phyloP scores from a whole-genome alignment of 352 stramenopile species.

The Pythium apleroticum region DNA sequence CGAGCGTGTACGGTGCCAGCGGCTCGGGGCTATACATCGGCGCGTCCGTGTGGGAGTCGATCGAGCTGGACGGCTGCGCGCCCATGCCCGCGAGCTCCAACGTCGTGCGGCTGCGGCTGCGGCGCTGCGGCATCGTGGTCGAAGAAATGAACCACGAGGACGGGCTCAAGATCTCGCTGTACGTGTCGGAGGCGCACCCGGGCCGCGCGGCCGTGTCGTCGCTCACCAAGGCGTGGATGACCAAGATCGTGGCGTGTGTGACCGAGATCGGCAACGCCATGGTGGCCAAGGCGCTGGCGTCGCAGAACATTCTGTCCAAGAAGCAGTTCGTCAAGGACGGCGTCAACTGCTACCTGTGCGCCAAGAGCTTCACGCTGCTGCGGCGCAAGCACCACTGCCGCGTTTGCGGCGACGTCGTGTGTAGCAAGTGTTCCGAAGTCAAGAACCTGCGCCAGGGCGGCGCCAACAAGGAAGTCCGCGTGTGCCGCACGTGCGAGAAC shows the following conservation, averaged over 20 bases:
- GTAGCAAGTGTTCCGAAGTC: conserved; percentile 82
- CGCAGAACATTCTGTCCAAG: conserved; percentile 67
- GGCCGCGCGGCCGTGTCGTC: conserved; percentile 67
- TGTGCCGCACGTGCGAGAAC: conserved; percentile 71
- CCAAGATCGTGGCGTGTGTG: conserved; percentile 76
- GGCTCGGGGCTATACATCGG: conserved; percentile 72
- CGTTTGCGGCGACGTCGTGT: conserved; percentile 83
- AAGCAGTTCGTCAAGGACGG: conserved; percentile 80
- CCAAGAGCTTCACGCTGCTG: conserved; percentile 74
- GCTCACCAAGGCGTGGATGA: conserved; percentile 81
- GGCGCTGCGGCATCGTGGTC: conserved; percentile 78
- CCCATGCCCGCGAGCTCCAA: conserved; percentile 74
- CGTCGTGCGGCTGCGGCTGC: conserved; percentile 75
- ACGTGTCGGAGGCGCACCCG: conserved; percentile 71
- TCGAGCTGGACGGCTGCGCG: conserved; percentile 76
- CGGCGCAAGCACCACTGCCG: conserved; percentile 85
- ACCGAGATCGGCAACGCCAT: conserved; percentile 64
- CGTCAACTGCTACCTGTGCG: conserved; percentile 66
- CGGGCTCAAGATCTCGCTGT: conserved; percentile 65
- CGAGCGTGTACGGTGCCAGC: conserved; percentile 50
- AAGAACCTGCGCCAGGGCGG: conserved; percentile 67
- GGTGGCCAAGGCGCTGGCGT: conserved; percentile 59
- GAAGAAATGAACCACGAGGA: conserved; percentile 69
- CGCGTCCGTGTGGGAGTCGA: conserved; percentile 82
- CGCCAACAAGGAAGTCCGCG: conserved; percentile 68